phyloP scores from a whole-genome alignment of 169 alveolate genomes.

The Babesia sp. region DNA sequence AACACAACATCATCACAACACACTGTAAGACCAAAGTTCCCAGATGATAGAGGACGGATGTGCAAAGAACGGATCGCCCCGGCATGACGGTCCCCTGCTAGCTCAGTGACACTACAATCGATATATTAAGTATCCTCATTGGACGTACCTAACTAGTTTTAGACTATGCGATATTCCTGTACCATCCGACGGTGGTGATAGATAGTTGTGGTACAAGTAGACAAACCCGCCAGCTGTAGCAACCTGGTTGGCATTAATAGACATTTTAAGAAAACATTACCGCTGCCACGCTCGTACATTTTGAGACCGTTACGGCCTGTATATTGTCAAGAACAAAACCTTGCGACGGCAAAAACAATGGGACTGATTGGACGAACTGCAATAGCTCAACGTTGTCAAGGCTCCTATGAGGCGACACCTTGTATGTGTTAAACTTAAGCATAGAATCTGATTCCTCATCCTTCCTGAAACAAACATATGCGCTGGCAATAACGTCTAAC shows the following conservation, averaged over 20 bases:
- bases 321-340: conserved; percentile 26
- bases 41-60: background rate
- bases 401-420: conserved; percentile 4
- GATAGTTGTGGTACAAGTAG: conserved; percentile 29
- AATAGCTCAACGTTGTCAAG: conserved; percentile 6
- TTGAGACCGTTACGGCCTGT: conserved; percentile 29
- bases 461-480: conserved; percentile 16
- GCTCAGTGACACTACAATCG: background rate
- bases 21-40: conserved; percentile 6
- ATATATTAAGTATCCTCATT: background rate
- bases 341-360: conserved; percentile 39
- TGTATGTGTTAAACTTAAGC: conserved; percentile 64
- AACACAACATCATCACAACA: conserved; percentile 11
- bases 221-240: conserved; percentile 7
- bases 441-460: conserved; percentile 54
- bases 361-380: conserved; percentile 57
- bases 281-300: conserved; percentile 36
- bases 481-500: background rate
- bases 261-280: conserved; percentile 1
- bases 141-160: conserved; percentile 4
- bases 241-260: background rate
- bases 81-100: background rate
- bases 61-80: conserved; percentile 19
- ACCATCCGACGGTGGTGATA: conserved; percentile 2
- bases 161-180: background rate